These are phyloP conservation scores for Lasiosphaeris hirsuta DNA, from an alignment of 495 filamentous ascomycete species.

Conservation along the genomic window DNA sequence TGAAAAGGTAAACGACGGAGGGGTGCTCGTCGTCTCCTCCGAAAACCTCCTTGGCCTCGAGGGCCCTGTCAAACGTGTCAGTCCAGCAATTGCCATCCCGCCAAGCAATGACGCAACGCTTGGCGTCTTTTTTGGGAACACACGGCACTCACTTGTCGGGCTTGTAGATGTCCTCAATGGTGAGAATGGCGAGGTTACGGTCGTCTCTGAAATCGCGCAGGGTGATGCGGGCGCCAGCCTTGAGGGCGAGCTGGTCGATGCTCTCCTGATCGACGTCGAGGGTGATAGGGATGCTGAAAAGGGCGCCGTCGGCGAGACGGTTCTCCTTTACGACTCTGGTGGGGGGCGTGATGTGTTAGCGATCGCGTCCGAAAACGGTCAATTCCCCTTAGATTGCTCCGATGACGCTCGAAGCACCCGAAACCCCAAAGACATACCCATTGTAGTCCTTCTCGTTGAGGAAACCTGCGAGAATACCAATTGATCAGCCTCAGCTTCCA, in stretches of 20 bases:
- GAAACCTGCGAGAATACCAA: slow-evolving; percentile 61
- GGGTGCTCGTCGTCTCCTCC: slow-evolving; percentile 93
- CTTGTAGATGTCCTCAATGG: slow-evolving; percentile 92
- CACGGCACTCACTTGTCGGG: slow-evolving; percentile 78
- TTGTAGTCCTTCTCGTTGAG: slow-evolving; percentile 97
- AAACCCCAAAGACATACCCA: slow-evolving; percentile 55
- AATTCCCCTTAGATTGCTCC: not conserved
- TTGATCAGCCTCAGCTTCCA: slow-evolving; percentile 16
- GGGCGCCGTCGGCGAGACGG: slow-evolving; percentile 81
- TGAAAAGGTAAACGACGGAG: slow-evolving; percentile 82
- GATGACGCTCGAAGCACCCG: not conserved
- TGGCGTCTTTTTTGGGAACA: slow-evolving; percentile 20
- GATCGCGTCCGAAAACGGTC: not conserved
- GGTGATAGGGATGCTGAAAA: slow-evolving; percentile 97
- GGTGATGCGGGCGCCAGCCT: slow-evolving; percentile 75
- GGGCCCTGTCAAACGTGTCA: slow-evolving; percentile 50
- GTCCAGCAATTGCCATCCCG: slow-evolving; percentile 17
- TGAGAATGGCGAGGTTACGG: slow-evolving; percentile 90
- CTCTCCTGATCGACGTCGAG: slow-evolving; percentile 74
- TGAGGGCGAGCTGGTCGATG: slow-evolving; percentile 68
- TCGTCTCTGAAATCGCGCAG: slow-evolving; percentile 96
- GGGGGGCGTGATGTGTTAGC: not conserved
- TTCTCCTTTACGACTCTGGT: slow-evolving; percentile 79
- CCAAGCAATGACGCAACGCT: slow-evolving; percentile 29
- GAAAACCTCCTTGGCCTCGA: slow-evolving; percentile 91